Evolutionary conservation across 2,329 filamentous ascomycete species (phyloP), one percentile per base, ranked within the genome.

Genomic region (Meredithiella fracta): DNA sequence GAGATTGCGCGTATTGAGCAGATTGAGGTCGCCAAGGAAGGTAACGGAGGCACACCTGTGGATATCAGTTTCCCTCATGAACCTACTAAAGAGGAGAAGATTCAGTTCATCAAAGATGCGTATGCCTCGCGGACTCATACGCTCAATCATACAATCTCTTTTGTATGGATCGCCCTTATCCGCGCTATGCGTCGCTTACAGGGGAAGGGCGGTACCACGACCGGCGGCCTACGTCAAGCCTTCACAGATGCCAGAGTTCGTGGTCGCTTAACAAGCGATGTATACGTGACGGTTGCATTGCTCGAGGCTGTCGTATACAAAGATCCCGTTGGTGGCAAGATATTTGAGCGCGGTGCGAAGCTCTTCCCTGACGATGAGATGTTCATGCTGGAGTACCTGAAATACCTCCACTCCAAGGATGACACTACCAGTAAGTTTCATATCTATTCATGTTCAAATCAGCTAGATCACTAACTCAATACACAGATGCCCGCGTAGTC

Each of bases 261-360:
- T 61, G 94, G 92, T 17, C 85, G 89, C 54, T 78, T 98, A 49
- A 92, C 88, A 6, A 94, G 88, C 63, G 92, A 97, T 66, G 87
- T 96, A 4, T 98, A 98, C 65, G 86, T 96, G 55, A 89, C 89
- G 1, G 88, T 88, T 62, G 92, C 94, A 15, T 75, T 94, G 58
- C 86, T 98, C 64, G 92, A 98, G 67, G 91, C 92, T 65, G 83
- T 94, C 62, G 94, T 94, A 62, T 98, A 98, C 69, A 92, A 94
- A 65, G 92, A 97, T 63, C 79, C 83, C 0, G 87, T 92, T 0
- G 91, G 90, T 1, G 86, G 85, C 47, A 96, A 92, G 70, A 97
- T 98, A 59, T 94, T 97, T 62, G 92, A 98, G 66, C 85, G 91
- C 49, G 92, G 92, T 20, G 82, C 91, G 60, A 92, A 88, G 65